These are phyloP conservation scores for Trametes cubensis DNA, from an alignment of 768 basidiomycete species.

Conservation along the genomic window DNA sequence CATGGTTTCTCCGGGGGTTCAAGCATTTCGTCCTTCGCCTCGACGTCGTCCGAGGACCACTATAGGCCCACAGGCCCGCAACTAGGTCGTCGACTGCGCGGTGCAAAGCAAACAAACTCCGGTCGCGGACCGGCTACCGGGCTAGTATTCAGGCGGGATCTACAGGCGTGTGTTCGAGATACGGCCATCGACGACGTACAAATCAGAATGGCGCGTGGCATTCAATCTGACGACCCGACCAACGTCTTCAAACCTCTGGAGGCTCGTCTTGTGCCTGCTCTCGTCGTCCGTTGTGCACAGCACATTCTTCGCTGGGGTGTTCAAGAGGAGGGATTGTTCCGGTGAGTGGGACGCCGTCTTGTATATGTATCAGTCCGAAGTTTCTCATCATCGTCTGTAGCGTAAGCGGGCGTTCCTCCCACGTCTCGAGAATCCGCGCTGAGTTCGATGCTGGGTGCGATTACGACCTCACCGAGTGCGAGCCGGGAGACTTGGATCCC, in stretches of 20 bases:
- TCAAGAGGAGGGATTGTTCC: conserved; percentile 84
- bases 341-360: conserved; percentile 48
- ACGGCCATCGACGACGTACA: conserved; percentile 48
- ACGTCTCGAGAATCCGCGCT: conserved; percentile 69
- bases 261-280: conserved; percentile 59
- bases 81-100: conserved; percentile 60
- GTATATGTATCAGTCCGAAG: background rate
- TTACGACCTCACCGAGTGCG: conserved; percentile 76
- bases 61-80: conserved; percentile 48
- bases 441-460: conserved; percentile 91
- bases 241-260: conserved; percentile 29
- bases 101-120: conserved; percentile 45
- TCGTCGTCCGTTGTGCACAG: conserved; percentile 81
- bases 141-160: conserved; percentile 67
- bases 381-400: conserved; percentile 42
- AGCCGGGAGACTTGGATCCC: conserved; percentile 88
- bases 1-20: conserved; percentile 63
- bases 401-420: conserved; percentile 81
- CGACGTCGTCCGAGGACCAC: conserved; percentile 53
- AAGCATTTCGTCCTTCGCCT: conserved; percentile 52
- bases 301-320: conserved; percentile 83
- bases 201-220: conserved; percentile 12
- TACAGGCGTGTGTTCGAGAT: conserved; percentile 56
- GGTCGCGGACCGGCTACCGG: conserved; percentile 43
- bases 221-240: conserved; percentile 11